Conservation (phyloP, 345 rosid species). For the Brassica carinata region DNA sequence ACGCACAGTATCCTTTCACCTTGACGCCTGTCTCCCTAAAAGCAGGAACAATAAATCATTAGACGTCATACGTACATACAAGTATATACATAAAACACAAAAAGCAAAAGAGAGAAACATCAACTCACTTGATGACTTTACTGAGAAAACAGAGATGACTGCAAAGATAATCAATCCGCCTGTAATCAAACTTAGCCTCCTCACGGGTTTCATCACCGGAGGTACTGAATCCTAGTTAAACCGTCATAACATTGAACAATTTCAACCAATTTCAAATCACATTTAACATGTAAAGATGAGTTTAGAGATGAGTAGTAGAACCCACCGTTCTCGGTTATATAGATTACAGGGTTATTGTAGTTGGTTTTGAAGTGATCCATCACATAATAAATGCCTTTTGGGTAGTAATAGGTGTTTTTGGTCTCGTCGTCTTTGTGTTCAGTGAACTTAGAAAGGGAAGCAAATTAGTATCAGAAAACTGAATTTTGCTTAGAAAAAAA, state of each 20-base stretch:
- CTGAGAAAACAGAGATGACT: conserved; percentile 35
- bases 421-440: background rate
- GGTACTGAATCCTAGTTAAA: conserved; percentile 8
- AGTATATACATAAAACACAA: background rate
- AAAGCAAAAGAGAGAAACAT: background rate
- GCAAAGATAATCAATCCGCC: conserved; percentile 26
- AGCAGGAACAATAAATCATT: background rate
- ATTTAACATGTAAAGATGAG: background rate
- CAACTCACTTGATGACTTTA: conserved; percentile 27
- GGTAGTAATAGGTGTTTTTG: background rate
- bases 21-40: conserved; percentile 4
- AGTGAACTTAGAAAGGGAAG: background rate
- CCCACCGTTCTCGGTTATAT: conserved; percentile 6
- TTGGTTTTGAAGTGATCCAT: background rate
- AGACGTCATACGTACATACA: background rate
- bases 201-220: background rate
- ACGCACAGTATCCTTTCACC: conserved; percentile 29
- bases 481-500: background rate
- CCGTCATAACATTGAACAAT: background rate
- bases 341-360: background rate
- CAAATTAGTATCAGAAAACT: background rate
- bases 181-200: background rate
- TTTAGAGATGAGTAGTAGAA: background rate
- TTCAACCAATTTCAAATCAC: background rate
- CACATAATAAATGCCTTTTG: background rate